phyloP scores from a whole-genome alignment of 768 basidiomycete genomes.

The Suillus decipiens region DNA sequence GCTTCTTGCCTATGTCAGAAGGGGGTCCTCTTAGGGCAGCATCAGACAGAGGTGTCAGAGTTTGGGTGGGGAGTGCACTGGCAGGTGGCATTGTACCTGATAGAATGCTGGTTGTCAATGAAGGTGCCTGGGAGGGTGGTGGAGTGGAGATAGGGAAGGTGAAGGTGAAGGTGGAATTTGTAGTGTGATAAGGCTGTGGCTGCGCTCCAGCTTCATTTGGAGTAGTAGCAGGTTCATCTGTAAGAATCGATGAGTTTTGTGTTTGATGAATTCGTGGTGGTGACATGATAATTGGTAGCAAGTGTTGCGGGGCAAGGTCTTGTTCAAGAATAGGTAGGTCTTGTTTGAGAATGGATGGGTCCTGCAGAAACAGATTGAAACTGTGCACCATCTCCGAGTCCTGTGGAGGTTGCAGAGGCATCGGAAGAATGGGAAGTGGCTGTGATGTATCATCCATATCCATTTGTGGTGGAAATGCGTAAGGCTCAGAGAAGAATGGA shows the following conservation, averaged over 20 bases:
- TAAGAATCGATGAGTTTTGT: background rate
- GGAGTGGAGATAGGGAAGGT: background rate
- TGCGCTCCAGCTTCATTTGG: background rate
- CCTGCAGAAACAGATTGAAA: background rate
- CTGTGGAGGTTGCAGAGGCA: background rate
- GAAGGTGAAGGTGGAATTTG: background rate
- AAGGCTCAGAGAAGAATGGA: no score
- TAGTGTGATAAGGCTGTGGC: background rate
- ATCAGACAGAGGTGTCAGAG: background rate
- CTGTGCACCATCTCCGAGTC: background rate
- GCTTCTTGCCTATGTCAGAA: background rate
- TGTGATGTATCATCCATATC: background rate
- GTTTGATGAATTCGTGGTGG: background rate
- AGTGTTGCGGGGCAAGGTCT: background rate
- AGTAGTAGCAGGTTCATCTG: background rate
- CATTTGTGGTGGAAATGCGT: background rate
- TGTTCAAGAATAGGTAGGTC: no score
- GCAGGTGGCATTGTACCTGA: background rate
- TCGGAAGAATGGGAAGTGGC: background rate
- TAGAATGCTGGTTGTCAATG: background rate
- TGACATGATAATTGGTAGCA: background rate
- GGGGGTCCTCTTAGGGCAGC: background rate
- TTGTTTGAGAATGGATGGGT: background rate
- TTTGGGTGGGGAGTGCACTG: background rate
- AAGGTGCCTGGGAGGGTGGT: background rate